Percentiles rank a stretch among this genome's conserved stretches.
phyloP scores from a whole-genome alignment of 179 eudicot genomes.

The Gypsophila paniculata region DNA sequence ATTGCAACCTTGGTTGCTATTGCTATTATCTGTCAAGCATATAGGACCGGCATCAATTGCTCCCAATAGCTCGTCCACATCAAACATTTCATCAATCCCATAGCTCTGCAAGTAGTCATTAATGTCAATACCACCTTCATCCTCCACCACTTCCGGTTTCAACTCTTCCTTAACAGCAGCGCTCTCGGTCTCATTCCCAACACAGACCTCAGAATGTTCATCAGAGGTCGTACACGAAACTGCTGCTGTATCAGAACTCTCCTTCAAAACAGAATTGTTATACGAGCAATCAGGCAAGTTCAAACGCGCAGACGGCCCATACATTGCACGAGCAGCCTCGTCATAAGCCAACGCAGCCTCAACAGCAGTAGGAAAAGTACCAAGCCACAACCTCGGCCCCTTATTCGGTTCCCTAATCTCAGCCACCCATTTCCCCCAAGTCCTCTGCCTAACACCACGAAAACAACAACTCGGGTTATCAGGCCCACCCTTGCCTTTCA shows the following conservation, averaged over 20 bases:
- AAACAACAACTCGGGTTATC: slow-evolving; percentile 48
- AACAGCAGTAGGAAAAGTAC: slow-evolving; percentile 60
- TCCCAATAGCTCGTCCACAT: slow-evolving; percentile 52
- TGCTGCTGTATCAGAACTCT: not conserved
- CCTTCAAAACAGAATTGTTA: not conserved
- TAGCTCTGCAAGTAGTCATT: slow-evolving; percentile 24
- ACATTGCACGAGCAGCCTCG: slow-evolving; percentile 78
- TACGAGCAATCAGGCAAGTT: slow-evolving; percentile 42
- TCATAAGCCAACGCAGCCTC: slow-evolving; percentile 90
- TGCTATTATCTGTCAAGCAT: not conserved
- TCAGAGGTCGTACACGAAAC: slow-evolving; percentile 23
- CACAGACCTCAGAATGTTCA: slow-evolving; percentile 34
- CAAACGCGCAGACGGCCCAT: slow-evolving; percentile 67
- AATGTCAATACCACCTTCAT: slow-evolving; percentile 21
- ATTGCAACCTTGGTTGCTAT: not conserved
- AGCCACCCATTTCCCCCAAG: slow-evolving; percentile 92
- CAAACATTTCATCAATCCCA: slow-evolving; percentile 51
- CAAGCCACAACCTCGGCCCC: slow-evolving; percentile 78
- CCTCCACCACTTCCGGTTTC: slow-evolving; percentile 25
- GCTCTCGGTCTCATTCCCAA: slow-evolving; percentile 16
- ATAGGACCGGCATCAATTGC: slow-evolving; percentile 31
- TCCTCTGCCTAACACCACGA: slow-evolving; percentile 79
- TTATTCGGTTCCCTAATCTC: slow-evolving; percentile 70
- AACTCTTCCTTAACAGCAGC: slow-evolving; percentile 27
- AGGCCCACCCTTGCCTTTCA: slow-evolving; percentile 87